Evolutionary conservation across 495 filamentous ascomycete genomes (phyloP), one percentile per base, ranked within the genome.

Genomic region (Hyaloscypha hepaticicola): DNA sequence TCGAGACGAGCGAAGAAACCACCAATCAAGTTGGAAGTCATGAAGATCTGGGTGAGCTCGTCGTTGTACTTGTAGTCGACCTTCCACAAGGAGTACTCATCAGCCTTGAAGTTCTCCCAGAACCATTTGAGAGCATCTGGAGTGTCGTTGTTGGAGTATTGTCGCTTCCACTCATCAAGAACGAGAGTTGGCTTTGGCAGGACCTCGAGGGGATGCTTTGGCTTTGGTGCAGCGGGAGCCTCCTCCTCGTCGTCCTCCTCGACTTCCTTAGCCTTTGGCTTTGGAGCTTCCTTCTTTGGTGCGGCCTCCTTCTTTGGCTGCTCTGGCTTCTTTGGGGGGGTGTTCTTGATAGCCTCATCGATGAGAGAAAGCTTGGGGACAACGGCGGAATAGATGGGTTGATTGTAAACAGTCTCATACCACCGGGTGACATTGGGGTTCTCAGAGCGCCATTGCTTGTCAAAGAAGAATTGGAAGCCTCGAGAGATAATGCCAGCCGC

Each of bases 1-100:
- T 99, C 95, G 64, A 99, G 91, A 82, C 95, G 96, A 75, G 86
- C 85, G 82, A 97, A 96, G 86, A 98, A 96, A 74, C 95, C 96
- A 80, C 90, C 90, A 75, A 99, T 94, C 75, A 97, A 81, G 85
- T 99, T 99, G 82, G 87, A 90, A 66, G 91, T 89, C 95, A 99
- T 99, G 89, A 99, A 99, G 74, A 90, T 90, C 74, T 92, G 81
- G 72, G 92, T 97, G 70, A 99, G 87, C 86, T 99, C 95, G 58
- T 96, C 87, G 79, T 97, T 94, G 85, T 98, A 98, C 84, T 96
- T 97, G 87, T 97, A 99, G 77, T 90, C 87, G 65, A 90, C 82
- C 74, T 82, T 85, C 92, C 92, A 99, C 71, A 99, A 78, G 41
- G 92, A 96, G 85, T 95, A 98, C 79, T 98, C 96, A 61, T 91